Conservation (phyloP, 2,329 filamentous ascomycete species). For the Macrophomina phaseolina region DNA sequence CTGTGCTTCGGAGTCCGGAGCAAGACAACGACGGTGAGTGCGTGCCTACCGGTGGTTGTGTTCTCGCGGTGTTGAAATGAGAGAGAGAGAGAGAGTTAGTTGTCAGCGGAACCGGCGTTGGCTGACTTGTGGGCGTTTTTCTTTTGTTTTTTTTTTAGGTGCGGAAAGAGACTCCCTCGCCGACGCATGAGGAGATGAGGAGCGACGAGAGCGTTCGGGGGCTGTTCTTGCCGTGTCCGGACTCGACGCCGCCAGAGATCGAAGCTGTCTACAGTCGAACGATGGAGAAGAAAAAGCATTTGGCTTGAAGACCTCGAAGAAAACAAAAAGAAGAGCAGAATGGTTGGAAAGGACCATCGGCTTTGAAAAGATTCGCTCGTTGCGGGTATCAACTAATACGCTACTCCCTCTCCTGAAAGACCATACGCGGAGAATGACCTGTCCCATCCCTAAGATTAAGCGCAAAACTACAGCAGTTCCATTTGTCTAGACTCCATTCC, state of each 20-base stretch:
- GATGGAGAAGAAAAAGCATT: not conserved
- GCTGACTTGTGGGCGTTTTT: too few species aligned
- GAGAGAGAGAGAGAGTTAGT: too few species aligned
- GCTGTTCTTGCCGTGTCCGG: conserved; percentile 1
- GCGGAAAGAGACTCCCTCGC: not conserved
- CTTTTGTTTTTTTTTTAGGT: not conserved
- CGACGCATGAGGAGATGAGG: not conserved
- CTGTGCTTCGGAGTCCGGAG: not conserved
- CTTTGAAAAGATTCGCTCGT: not conserved
- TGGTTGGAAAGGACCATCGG: not conserved
- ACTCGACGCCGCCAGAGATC: not conserved
- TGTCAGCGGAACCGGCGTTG: too few species aligned
- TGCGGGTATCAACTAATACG: conserved; percentile 16
- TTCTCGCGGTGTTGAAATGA: too few species aligned
- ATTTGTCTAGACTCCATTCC: not conserved
- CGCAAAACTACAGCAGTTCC: not conserved
- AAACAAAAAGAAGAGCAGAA: too few species aligned
- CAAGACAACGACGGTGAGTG: not conserved
- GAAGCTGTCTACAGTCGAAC: not conserved
- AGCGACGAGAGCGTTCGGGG: not conserved
- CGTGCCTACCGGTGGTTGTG: too few species aligned
- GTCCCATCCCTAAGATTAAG: not conserved
- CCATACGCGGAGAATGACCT: not conserved
- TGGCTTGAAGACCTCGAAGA: not conserved
- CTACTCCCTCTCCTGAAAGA: not conserved